Conservation (phyloP, 805 yeast species). For the Brettanomyces custersianus region DNA sequence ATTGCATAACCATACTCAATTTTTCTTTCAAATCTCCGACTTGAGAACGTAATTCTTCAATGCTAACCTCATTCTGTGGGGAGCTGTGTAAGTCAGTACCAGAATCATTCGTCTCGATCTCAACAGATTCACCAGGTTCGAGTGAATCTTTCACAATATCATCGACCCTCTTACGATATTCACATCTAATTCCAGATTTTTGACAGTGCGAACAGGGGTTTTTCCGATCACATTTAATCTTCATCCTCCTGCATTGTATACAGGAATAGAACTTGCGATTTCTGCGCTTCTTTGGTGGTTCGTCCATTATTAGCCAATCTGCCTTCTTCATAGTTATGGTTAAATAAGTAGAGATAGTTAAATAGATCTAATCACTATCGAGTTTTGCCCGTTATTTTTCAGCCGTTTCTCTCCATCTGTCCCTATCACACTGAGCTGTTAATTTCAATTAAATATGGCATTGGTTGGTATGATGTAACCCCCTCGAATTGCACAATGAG, state of each 20-base stretch:
- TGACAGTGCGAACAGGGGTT: conserved; percentile 24
- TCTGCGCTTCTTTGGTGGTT: conserved; percentile 30
- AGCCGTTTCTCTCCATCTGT: no score
- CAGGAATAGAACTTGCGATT: conserved; percentile 38
- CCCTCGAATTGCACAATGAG: no score
- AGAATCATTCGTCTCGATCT: no score
- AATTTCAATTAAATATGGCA: no score
- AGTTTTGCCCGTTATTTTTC: no score
- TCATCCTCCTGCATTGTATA: conserved; percentile 21
- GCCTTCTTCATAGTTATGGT: no score
- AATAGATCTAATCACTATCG: no score
- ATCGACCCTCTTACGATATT: no score
- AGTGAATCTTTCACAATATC: conserved; percentile 4
- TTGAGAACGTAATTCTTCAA: background rate
- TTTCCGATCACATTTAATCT: conserved; percentile 23
- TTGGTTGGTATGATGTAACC: no score
- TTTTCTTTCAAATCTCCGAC: background rate
- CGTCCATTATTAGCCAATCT: background rate
- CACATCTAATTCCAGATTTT: conserved; percentile 10
- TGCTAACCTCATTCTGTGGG: background rate
- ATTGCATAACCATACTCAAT: background rate
- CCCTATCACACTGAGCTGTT: no score
- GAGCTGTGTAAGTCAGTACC: no score
- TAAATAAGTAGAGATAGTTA: no score
- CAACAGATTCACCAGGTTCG: background rate